Conservation (phyloP, 2,329 filamentous ascomycete species). For the Diplodia scrobiculata region DNA sequence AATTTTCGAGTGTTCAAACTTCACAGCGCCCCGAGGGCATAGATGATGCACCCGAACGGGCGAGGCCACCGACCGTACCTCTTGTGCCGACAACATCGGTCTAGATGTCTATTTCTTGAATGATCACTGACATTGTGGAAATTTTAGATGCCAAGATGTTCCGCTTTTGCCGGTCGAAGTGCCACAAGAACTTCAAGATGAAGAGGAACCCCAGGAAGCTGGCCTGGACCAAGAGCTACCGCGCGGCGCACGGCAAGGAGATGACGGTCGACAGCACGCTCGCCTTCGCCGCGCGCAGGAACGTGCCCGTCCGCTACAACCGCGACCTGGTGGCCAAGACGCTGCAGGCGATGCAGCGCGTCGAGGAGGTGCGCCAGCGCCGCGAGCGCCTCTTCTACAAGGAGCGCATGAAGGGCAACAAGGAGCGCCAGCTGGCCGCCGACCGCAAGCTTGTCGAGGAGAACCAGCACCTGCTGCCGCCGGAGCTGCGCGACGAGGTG, state of each 20-base stretch:
- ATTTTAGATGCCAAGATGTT: conserved; percentile 57
- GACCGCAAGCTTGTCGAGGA: conserved; percentile 87
- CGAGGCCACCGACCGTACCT: background rate
- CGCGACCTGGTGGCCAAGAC: conserved; percentile 86
- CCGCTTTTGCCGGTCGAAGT: conserved; percentile 66
- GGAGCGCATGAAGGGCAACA: conserved; percentile 88
- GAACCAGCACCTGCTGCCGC: conserved; percentile 87
- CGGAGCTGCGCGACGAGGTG: conserved; percentile 42
- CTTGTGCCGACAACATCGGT: background rate
- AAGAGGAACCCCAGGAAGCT: conserved; percentile 96
- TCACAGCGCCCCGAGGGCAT: background rate
- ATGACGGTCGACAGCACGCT: conserved; percentile 83
- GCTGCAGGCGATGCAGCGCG: conserved; percentile 86
- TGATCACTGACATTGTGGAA: background rate
- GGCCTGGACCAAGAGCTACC: conserved; percentile 95
- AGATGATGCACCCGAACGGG: background rate
- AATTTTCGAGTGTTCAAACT: background rate
- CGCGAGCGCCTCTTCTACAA: conserved; percentile 93
- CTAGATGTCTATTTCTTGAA: background rate
- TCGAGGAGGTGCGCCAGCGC: conserved; percentile 78
- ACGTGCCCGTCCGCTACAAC: conserved; percentile 94
- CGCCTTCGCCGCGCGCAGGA: conserved; percentile 87
- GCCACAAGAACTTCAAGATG: conserved; percentile 82
- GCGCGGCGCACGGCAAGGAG: conserved; percentile 73
- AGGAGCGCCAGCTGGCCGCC: conserved; percentile 73